Evolutionary conservation across 441 rosid species (phyloP).

Genomic region (Aquilaria agallochum): DNA sequence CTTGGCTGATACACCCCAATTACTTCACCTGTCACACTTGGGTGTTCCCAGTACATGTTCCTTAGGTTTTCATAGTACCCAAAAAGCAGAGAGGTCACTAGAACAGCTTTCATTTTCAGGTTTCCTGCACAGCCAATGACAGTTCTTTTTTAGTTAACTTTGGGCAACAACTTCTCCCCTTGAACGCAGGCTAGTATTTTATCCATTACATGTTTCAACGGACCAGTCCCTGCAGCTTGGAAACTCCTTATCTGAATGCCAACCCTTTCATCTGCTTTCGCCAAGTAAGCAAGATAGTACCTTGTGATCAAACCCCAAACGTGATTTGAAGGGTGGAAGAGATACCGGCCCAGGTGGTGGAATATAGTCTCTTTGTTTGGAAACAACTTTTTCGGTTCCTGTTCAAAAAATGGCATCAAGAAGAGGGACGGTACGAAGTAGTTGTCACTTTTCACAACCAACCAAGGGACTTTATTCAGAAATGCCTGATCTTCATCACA

Average conservation of each 20-base stretch:
- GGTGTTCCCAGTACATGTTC: constrained; percentile 71
- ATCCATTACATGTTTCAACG: constrained; percentile 55
- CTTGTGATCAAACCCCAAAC: constrained; percentile 84
- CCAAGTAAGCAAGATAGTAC: constrained; percentile 55
- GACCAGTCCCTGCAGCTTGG: constrained; percentile 38
- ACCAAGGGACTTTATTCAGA: constrained; percentile 60
- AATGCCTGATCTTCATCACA: constrained; percentile 28
- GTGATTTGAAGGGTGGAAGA: constrained; percentile 66
- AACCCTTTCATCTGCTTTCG: constrained; percentile 16
- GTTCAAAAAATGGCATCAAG: constrained; percentile 52
- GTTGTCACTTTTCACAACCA: constrained; percentile 66
- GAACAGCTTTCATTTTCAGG: constrained; percentile 48
- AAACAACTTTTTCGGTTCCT: constrained; percentile 47
- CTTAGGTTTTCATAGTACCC: constrained; percentile 59
- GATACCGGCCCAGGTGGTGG: constrained; percentile 69
- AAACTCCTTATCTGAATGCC: constrained; percentile 73
- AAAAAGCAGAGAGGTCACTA: constrained; percentile 52
- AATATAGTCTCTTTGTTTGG: constrained; percentile 60
- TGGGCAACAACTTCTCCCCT: constrained; percentile 56
- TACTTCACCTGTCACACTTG: constrained; percentile 54
- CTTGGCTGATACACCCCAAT: constrained; percentile 76
- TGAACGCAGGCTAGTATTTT: constrained; percentile 62
- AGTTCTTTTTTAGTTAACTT: constrained; percentile 30
- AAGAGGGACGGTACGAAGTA: constrained; percentile 76
- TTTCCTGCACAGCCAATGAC: constrained; percentile 13